Conservation (phyloP, 208 protist genomes). For the Novymonas esmeraldas region DNA sequence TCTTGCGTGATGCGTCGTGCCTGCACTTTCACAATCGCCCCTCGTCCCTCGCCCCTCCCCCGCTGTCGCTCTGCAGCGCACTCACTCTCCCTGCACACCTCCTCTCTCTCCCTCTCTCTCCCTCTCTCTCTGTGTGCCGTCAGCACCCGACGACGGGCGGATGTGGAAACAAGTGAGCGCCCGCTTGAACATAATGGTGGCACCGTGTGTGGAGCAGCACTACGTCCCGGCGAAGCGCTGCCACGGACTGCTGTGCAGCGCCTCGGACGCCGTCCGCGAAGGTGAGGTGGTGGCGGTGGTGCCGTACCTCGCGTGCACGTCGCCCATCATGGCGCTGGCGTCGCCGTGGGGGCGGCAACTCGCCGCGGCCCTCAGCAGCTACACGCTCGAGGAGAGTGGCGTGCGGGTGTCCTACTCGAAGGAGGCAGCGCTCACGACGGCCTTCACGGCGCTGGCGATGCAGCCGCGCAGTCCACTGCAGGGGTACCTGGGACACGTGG, state of each 20-base stretch:
- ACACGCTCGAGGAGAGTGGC: constrained; percentile 31
- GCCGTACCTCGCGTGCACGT: constrained; percentile 52
- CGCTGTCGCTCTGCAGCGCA: too few relatives aligned
- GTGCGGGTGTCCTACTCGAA: constrained; percentile 54
- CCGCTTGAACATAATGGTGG: constrained; percentile 36
- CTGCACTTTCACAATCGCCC: too few relatives aligned
- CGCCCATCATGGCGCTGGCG: constrained; percentile 54
- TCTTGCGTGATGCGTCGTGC: too few relatives aligned
- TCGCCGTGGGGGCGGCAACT: constrained; percentile 57
- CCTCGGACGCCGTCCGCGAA: constrained; percentile 25
- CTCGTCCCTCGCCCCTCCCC: too few relatives aligned
- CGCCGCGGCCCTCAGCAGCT: constrained; percentile 32
- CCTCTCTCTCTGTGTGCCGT: not conserved
- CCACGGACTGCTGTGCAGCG: constrained; percentile 48
- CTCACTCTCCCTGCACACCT: too few relatives aligned
- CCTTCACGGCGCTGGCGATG: constrained; percentile 63
- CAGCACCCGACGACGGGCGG: not conserved
- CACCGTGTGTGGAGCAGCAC: constrained; percentile 35
- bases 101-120: not conserved
- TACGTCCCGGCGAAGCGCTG: constrained; percentile 39
- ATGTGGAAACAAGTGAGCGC: constrained; percentile 58
- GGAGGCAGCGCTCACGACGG: constrained; percentile 55
- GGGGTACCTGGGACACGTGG: constrained; percentile 55
- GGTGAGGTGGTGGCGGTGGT: constrained; percentile 53
- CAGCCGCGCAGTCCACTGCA: constrained; percentile 34